Evolutionary conservation across 805 yeast species (phyloP), one percentile per base, ranked within the genome.

Genomic region (Vanderwaltozyma yarrowii): DNA sequence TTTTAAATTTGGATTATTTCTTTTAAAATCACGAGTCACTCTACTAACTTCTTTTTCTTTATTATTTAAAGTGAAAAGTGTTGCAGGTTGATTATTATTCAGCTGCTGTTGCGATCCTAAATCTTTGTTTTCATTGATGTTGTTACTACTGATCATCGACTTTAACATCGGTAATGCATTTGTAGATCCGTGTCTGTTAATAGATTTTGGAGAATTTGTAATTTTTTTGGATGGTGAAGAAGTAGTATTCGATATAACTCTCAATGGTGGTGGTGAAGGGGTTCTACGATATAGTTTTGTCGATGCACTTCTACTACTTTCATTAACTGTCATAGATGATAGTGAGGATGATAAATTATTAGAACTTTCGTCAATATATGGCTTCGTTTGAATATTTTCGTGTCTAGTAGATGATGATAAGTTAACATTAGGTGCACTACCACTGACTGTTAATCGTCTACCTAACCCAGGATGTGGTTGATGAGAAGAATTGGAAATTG

Each of bases 1-100:
- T 42, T 76, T 74, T 32, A 79, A 58, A 26, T 78, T 70, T 1
- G 79, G 76, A 41, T 74, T 69, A 25, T 70, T 69, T 30, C 71
- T 61, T 32, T 64, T 63, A 33, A 58, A 58, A 35, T 57, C 62
- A 14, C 58, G 47, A 27, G 48, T 52, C 8, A 52, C 52, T 25
- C 63, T 54, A 36, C 50, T 54, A 18, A 45, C 35, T 18, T 50
- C 58, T 38, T 39, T 42, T 28, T 40, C 49, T 35, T 21, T 49
- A 11, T n/a, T n/a, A n/a, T n/a, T n/a, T n/a, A n/a, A n/a, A n/a
- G n/a, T n/a, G n/a, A n/a, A n/a, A n/a, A n/a, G n/a, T n/a, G n/a
- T n/a, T n/a, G n/a, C n/a, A n/a, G n/a, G n/a, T n/a, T n/a, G n/a
- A n/a, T n/a, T n/a, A n/a, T n/a, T n/a, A n/a, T n/a, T n/a, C n/a